Evolutionary conservation across 352 stramenopile species (phyloP), one percentile per base, ranked within the genome.

Genomic region (Phytopythium oedochilum): DNA sequence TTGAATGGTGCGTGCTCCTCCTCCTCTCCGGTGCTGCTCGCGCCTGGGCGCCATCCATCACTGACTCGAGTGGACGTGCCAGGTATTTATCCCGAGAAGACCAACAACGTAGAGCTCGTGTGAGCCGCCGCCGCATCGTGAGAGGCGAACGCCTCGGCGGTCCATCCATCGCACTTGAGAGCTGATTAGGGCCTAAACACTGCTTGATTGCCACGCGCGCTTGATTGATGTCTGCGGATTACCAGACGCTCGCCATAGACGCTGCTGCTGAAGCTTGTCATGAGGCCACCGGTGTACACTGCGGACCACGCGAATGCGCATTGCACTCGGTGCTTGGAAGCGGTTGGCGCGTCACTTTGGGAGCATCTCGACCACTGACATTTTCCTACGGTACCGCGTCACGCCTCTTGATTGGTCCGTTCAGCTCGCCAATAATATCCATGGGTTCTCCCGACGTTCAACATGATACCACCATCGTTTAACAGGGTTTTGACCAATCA

Each of bases 1-100:
- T 59, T 96, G 53, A 96, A 96, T 66, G 82, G 80, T 88, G 46
- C 29, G 62, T 57, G n/a, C n/a, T 35, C 44, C 26, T 18, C 29
- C 32, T 46, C 10, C 23, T 38, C 26, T 46, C 17, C n/a, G n/a
- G 1, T n/a, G 9, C n/a, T 34, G 2, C 25, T 17, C 11, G 15
- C 17, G 14, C 17, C 38, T 18, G 17, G 3, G 17, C 3, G 17
- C n/a, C 6, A 15, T 46, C 4, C n/a, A n/a, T 5, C 4, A 34
- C 20, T 54, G 31, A 54, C 31, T 28, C n/a, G 32, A 9, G 17
- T 28, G 44, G n/a, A 28, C 10, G 22, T 23, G 6, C 17, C 44
- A 77, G 68, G 65, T 74, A 71, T 73, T 71, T 73, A 70, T 73
- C 57, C 68, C 15, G 65, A 74, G 43, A 73, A 71, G 68, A 11